Conservation (phyloP, 345 rosid species). For the Stellera chamaejasme region DNA sequence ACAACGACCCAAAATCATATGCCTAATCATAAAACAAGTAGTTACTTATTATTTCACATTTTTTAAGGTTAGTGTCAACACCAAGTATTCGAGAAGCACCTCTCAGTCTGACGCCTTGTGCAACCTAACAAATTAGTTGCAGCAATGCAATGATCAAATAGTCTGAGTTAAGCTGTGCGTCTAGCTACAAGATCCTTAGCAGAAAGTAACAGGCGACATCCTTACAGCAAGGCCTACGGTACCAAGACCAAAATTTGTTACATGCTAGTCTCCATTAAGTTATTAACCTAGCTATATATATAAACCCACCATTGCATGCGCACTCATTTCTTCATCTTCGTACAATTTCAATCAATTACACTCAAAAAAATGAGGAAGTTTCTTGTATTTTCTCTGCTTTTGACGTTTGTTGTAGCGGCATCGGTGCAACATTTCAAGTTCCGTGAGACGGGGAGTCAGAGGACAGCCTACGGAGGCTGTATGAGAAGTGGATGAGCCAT, state of each 20-base stretch:
- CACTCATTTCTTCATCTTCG: too few relatives aligned
- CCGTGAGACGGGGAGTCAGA: too few relatives aligned
- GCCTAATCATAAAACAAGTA: constrained; percentile 5
- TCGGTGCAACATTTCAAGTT: too few relatives aligned
- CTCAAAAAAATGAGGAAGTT: too few relatives aligned
- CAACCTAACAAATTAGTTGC: constrained; percentile 44
- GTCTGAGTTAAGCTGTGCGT: neutral
- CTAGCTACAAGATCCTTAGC: neutral
- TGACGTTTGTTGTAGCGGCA: too few relatives aligned
- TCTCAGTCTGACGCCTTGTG: constrained; percentile 82
- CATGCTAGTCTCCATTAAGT: constrained; percentile 2
- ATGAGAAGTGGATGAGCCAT: too few relatives aligned
- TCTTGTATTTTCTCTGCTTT: too few relatives aligned
- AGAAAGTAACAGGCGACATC: neutral
- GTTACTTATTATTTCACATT: constrained; percentile 61
- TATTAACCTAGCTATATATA: too few relatives aligned
- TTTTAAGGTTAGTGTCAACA: constrained; percentile 73
- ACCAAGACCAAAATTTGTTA: constrained; percentile 85
- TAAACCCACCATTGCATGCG: too few relatives aligned
- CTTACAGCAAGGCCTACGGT: constrained; percentile 93
- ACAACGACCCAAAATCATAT: neutral
- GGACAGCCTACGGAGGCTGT: too few relatives aligned
- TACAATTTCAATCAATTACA: too few relatives aligned
- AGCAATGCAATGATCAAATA: neutral
- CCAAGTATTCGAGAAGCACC: constrained; percentile 85